phyloP scores from a whole-genome alignment of 352 stramenopile species.

The Globisporangium nunn region DNA sequence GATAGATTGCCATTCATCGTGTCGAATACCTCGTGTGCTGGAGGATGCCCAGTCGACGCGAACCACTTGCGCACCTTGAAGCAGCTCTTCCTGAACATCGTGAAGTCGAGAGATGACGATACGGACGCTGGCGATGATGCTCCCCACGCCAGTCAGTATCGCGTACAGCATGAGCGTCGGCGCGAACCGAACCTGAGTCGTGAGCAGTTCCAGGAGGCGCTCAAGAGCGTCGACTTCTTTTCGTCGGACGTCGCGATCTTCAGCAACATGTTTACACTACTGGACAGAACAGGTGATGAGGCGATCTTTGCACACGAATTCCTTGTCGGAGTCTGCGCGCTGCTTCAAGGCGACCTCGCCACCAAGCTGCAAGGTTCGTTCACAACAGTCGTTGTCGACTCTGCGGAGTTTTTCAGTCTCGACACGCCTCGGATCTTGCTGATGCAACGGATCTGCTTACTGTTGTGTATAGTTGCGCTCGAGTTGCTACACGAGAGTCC shows the following conservation, averaged over 20 bases:
- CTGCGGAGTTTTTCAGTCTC: too few species aligned
- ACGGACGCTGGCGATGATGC: slow-evolving; percentile 1
- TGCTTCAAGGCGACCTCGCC: slow-evolving; percentile 34
- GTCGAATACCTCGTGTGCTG: not conserved
- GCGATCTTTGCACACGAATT: slow-evolving; percentile 34
- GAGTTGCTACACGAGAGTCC: slow-evolving; percentile 8
- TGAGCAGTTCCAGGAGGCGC: slow-evolving; percentile 25
- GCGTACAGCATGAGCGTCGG: not conserved
- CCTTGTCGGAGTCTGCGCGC: slow-evolving; percentile 28
- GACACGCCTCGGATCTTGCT: too few species aligned
- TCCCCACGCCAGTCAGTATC: not conserved
- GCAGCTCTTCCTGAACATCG: not conserved
- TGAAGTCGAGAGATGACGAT: not conserved
- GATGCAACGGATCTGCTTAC: not conserved
- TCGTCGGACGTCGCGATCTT: slow-evolving; percentile 41
- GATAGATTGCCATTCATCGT: not conserved
- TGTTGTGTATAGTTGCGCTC: slow-evolving; percentile 9
- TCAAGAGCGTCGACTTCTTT: slow-evolving; percentile 38
- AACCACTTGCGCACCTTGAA: not conserved
- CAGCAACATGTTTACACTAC: slow-evolving; percentile 46
- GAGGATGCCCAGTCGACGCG: slow-evolving; percentile 20
- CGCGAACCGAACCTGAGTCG: slow-evolving; percentile 29
- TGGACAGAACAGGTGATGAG: slow-evolving; percentile 57
- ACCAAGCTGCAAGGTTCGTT: slow-evolving; percentile 35
- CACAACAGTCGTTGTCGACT: too few species aligned